These are phyloP conservation scores for Schwanniomyces occidentalis DNA, from an alignment of 805 yeast species.

Conservation along the genomic window DNA sequence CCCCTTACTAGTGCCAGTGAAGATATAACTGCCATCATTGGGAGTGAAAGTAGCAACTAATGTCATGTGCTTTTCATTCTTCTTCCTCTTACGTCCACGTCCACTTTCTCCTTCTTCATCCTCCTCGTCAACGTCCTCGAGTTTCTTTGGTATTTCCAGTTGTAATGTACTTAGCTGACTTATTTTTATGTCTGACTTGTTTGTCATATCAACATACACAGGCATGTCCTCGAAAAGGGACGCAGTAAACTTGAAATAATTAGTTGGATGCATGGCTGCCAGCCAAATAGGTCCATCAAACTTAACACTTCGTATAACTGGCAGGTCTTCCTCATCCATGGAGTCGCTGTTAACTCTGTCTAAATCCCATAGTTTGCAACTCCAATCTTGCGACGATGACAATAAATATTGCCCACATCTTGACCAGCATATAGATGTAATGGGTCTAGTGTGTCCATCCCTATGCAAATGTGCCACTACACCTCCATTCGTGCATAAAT, in stretches of 20 bases:
- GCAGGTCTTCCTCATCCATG: constrained; percentile 19
- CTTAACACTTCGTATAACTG: constrained; percentile 43
- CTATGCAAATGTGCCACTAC: constrained; percentile 52
- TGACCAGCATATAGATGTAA: constrained; percentile 79
- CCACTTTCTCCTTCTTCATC: constrained; percentile 17
- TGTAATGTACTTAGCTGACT: constrained; percentile 19
- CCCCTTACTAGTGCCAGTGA: constrained; percentile 83
- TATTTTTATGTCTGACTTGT: constrained; percentile 16
- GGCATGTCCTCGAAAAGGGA: constrained; percentile 66
- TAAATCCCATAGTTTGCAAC: constrained; percentile 78
- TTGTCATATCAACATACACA: constrained; percentile 45
- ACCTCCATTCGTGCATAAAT: constrained; percentile 62
- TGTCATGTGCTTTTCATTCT: constrained; percentile 43
- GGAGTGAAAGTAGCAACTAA: constrained; percentile 53
- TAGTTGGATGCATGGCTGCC: constrained; percentile 54
- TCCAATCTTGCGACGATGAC: constrained; percentile 81
- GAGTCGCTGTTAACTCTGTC: constrained; percentile 20
- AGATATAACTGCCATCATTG: constrained; percentile 50
- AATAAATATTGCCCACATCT: constrained; percentile 66
- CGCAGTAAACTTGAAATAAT: constrained; percentile 53
- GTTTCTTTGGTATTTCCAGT: constrained; percentile 10
- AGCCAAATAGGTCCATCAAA: constrained; percentile 78
- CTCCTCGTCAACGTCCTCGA: neutral
- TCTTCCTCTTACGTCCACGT: constrained; percentile 11
- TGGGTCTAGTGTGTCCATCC: constrained; percentile 65